Evolutionary conservation across 2,329 filamentous ascomycete species (phyloP).

Genomic region (Mariannaea sp.): DNA sequence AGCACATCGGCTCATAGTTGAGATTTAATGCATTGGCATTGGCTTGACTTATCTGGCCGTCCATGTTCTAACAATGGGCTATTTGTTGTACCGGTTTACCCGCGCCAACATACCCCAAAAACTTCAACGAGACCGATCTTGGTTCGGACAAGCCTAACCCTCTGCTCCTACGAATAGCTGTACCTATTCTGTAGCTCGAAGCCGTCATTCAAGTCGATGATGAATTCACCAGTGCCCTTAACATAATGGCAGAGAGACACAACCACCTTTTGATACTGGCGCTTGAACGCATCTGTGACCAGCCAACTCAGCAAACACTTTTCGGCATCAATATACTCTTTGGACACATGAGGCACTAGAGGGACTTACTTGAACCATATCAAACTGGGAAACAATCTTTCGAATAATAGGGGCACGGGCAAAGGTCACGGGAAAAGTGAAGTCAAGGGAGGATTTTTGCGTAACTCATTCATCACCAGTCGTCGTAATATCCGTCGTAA

Average conservation of each 20-base stretch:
- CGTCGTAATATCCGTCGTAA: conserved; percentile 61
- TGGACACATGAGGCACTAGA: too few relatives aligned
- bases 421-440: too few relatives aligned
- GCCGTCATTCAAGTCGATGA: conserved; percentile 35
- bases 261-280: conserved; percentile 29
- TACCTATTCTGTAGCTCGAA: conserved; percentile 32
- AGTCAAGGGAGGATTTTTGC: too few relatives aligned
- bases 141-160: conserved; percentile 14
- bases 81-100: too few relatives aligned
- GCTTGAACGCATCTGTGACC: conserved; percentile 26
- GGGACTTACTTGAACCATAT: too few relatives aligned
- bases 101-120: conserved; percentile 26
- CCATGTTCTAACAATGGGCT: too few relatives aligned
- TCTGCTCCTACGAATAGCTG: conserved; percentile 16
- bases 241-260: conserved; percentile 29
- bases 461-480: conserved; percentile 39
- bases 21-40: too few relatives aligned
- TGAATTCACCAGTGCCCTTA: conserved; percentile 31
- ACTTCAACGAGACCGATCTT: conserved; percentile 32
- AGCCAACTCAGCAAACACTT: conserved; percentile 28
- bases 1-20: too few relatives aligned
- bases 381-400: too few relatives aligned
- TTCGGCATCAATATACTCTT: too few relatives aligned
- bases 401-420: too few relatives aligned
- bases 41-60: too few relatives aligned